Evolutionary conservation across 1,139 yeast species (phyloP), one percentile per base, ranked within the genome.

Genomic region (Sugiyamaella grinbergsii): DNA sequence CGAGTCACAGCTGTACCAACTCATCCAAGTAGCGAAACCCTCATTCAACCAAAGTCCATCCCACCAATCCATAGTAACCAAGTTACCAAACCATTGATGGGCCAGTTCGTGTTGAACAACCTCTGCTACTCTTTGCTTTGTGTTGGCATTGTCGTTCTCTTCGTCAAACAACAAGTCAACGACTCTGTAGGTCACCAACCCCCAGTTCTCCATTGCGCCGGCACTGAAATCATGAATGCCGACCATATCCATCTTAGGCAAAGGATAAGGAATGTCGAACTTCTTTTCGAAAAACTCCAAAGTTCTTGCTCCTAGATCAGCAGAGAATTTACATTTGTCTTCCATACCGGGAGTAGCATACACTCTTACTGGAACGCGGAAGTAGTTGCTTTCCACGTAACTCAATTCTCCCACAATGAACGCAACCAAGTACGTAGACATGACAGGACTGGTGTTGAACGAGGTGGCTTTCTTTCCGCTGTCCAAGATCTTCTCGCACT

Each of bases 1-100:
- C 61, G 80, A 75, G 67, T 87, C 85, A 61, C 86, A 80, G 3
- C 94, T 86, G 62, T 80, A 78, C 82, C 86, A 85, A 2, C 93
- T 86, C 76, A 86, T 86, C 91, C 90, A 86, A 42, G 96, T 88
- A 42, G 96, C 96, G 64, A 87, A 88, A 23, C 95, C 95, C 71
- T 88, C 96, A 68, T 88, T 88, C 59, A 88, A 78, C 95, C 95
- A 88, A 58, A 88, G 78, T 54, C 87, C 95, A 68, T 88, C 94
- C 96, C 96, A 88, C 89, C 93, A 88, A 62, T 86, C 87, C 96
- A 88, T 88, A 56, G 96, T 88, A 54, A 87, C 95, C 62, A 88
- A 74, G 70, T 88, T 84, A 58, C 96, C 96, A 68, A 88, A 88
- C 96, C 96, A 88, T 71, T 88, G 95, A 68, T 88, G 96, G 22